Percentiles rank a stretch among this genome's conserved stretches.
phyloP scores from a whole-genome alignment of 768 basidiomycete species.

The Lentinula detonsa region DNA sequence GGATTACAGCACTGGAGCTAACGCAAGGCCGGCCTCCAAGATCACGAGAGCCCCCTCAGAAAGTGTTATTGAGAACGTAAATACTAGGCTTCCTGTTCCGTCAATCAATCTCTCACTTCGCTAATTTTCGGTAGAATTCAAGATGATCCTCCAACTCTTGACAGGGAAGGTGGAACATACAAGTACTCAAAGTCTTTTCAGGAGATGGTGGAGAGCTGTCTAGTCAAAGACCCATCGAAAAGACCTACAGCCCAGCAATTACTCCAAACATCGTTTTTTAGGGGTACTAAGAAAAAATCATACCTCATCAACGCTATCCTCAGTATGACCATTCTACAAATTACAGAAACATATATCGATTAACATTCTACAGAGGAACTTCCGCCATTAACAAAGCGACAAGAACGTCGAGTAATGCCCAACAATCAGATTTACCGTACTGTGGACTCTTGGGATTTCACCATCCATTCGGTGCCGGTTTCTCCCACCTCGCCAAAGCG shows the following conservation, averaged over 20 bases:
- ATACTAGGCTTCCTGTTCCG: slow-evolving; percentile 12
- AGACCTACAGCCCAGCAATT: slow-evolving; percentile 78
- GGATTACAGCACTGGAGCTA: slow-evolving; percentile 90
- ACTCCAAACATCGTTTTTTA: slow-evolving; percentile 78
- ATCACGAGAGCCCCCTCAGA: slow-evolving; percentile 66
- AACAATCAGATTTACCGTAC: slow-evolving; percentile 37
- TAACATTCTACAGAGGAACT: slow-evolving; percentile 40
- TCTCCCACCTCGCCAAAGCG: neutral
- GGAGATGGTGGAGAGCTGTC: slow-evolving; percentile 77
- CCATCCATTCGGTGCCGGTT: slow-evolving; percentile 29
- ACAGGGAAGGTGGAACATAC: slow-evolving; percentile 63
- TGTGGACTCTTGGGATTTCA: slow-evolving; percentile 82
- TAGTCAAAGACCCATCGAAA: slow-evolving; percentile 77
- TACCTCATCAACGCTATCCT: slow-evolving; percentile 77
- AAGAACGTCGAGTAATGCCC: slow-evolving; percentile 55
- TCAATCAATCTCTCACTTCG: neutral
- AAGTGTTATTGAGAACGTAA: slow-evolving; percentile 71
- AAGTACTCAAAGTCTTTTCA: slow-evolving; percentile 80
- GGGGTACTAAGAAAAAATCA: slow-evolving; percentile 66
- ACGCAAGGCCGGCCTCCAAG: slow-evolving; percentile 85
- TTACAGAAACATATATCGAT: neutral
- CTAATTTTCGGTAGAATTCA: slow-evolving; percentile 44
- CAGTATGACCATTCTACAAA: slow-evolving; percentile 27
- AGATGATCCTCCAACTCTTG: slow-evolving; percentile 71
- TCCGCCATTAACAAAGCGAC: slow-evolving; percentile 66